Percentiles rank a stretch among this genome's conserved stretches.
Evolutionary conservation across 163 green algal species (phyloP).

Genomic region (Chloroidium sp.): DNA sequence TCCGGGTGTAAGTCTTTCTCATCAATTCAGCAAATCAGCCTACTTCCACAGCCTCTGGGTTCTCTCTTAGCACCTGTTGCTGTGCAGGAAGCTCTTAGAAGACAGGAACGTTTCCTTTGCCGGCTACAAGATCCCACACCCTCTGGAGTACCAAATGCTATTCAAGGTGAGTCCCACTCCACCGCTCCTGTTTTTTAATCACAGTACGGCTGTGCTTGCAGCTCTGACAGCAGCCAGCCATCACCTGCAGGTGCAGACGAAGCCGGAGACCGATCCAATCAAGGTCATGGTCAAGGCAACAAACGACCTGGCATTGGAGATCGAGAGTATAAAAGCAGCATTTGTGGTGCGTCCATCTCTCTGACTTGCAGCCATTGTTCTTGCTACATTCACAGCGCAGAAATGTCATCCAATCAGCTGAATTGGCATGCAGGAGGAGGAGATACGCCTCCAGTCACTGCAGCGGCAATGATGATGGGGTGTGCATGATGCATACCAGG

Average conservation of each 20-base stretch:
- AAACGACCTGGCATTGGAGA: background rate
- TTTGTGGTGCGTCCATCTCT: background rate
- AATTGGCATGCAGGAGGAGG: too few relatives aligned
- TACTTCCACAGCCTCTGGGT: too few relatives aligned
- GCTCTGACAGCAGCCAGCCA: background rate
- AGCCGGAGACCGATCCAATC: background rate
- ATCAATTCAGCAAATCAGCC: background rate
- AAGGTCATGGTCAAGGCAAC: background rate
- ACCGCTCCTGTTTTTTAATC: background rate
- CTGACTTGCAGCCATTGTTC: too few relatives aligned
- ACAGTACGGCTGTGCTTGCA: background rate
- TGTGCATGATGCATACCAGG: too few relatives aligned
- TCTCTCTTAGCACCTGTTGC: too few relatives aligned
- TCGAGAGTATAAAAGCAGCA: background rate
- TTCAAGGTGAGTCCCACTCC: slow-evolving; percentile 55
- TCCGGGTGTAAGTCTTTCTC: slow-evolving; percentile 60
- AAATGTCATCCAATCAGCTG: too few relatives aligned
- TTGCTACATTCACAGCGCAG: too few relatives aligned
- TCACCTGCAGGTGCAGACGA: background rate
- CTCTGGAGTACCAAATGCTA: slow-evolving; percentile 81
- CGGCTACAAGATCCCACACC: slow-evolving; percentile 92
- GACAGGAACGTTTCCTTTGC: slow-evolving; percentile 82
- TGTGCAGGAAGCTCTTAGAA: slow-evolving; percentile 70
- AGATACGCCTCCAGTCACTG: too few relatives aligned
- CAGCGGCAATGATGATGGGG: too few relatives aligned